Base-by-base conservation (phyloP, 148 eudicot genomes). In the Chenopodium album region DNA sequence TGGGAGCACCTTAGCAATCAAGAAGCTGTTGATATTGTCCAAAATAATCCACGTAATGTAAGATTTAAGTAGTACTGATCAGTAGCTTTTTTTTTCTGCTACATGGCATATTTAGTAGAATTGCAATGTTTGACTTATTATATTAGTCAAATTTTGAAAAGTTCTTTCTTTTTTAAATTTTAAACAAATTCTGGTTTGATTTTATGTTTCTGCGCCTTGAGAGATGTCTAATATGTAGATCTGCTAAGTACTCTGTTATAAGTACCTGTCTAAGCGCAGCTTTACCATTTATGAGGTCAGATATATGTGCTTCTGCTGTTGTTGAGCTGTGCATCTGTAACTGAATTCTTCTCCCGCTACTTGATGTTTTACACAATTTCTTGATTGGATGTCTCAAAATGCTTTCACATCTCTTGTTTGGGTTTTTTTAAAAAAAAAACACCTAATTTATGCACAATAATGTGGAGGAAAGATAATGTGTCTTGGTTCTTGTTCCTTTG, bases 1-100 rank as follows among this genome's bases (percentile, higher is more conserved):
- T 93, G 98, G 95, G 98, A 93, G 90, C 94, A 93, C 86, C 89
- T 93, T 68, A 89, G 80, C 85, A 92, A 93, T 88, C 93, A 93
- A 78, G 94, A 92, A 84, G 97, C 97, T 23, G 93, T 90, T 69
- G 89, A 90, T 88, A 80, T 92, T 50, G 94, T 94, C 74, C 95
- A 88, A 85, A 91, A 86, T 80, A 88, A 88, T 81, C 91, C 89
- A 10, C 91, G 80, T 32, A 91, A 79, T 31, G 95, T 92, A 90
- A 90, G 94, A 23, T 70, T 77, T 64, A 65, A 80, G 16, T 80
- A 69, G 32, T 72, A 8, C 70, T 1, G 41, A 56, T 41, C 47
- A 19, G 20, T 3, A 8, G 16, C 7, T 26, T 9, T 68, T 9
- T 68, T 1, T 20, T 47, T 29, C 5, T 68, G 81, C 62, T 79